Percentiles rank a stretch among this genome's conserved stretches.
phyloP scores from a whole-genome alignment of 2,329 filamentous ascomycete genomes.

The Alternaria sp. region DNA sequence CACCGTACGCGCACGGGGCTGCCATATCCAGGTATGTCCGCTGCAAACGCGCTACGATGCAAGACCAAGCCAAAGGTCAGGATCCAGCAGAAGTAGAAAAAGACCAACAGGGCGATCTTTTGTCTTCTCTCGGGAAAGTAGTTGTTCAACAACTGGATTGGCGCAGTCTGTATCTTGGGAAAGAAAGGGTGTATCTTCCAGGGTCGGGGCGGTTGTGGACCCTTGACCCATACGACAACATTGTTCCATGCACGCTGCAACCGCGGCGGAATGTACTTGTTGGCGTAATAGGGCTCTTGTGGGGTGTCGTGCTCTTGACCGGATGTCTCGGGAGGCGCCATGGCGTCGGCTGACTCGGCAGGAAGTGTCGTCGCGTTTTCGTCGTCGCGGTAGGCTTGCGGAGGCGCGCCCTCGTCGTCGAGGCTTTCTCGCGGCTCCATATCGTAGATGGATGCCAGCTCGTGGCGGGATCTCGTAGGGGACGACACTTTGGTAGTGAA shows the following conservation, averaged over 20 bases:
- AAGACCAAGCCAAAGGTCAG: slow-evolving; percentile 72
- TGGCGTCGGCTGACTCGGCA: slow-evolving; percentile 33
- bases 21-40: slow-evolving; percentile 72
- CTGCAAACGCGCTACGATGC: slow-evolving; percentile 64
- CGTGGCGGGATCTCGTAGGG: slow-evolving; percentile 39
- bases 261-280: slow-evolving; percentile 60
- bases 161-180: slow-evolving; percentile 70
- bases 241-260: slow-evolving; percentile 51
- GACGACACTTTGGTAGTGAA: slow-evolving; percentile 33
- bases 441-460: slow-evolving; percentile 34
- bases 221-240: slow-evolving; percentile 55
- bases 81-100: slow-evolving; percentile 71
- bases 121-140: slow-evolving; percentile 66
- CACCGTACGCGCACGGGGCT: slow-evolving; percentile 70
- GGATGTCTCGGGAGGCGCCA: slow-evolving; percentile 42
- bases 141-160: slow-evolving; percentile 67
- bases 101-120: slow-evolving; percentile 63
- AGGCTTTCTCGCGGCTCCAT: slow-evolving; percentile 30
- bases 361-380: slow-evolving; percentile 35
- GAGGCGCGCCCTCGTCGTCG: slow-evolving; percentile 37
- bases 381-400: slow-evolving; percentile 36
- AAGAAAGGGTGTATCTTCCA: slow-evolving; percentile 63
- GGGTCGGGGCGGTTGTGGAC: slow-evolving; percentile 56
- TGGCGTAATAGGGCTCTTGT: slow-evolving; percentile 28
- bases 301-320: slow-evolving; percentile 30